A percentile compares a stretch with the other conserved stretches of the same genome.
phyloP scores from a whole-genome alignment of 768 basidiomycete genomes.

The Tylopilus rubrobrunneus region DNA sequence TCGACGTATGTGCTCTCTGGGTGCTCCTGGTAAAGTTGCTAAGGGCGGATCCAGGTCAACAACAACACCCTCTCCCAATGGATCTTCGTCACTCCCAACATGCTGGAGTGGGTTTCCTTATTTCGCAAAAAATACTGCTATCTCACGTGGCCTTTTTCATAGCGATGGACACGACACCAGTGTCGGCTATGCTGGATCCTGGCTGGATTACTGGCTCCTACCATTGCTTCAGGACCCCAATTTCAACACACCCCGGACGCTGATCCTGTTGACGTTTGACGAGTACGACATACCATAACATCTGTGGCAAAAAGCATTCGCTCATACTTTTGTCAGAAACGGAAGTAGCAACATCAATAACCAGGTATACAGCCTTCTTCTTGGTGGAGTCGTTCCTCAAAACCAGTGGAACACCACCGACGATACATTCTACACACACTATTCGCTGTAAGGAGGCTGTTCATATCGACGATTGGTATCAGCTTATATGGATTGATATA shows the following conservation, averaged over 20 bases:
- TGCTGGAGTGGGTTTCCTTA: conserved; percentile 28
- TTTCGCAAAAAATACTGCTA: not conserved
- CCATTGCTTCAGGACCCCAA: not conserved
- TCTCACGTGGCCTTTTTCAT: conserved; percentile 7
- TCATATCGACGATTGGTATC: not conserved
- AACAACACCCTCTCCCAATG: conserved; percentile 52
- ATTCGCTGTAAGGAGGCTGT: conserved; percentile 36
- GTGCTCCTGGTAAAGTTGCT: not conserved
- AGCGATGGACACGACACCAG: conserved; percentile 62
- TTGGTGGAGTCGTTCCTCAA: conserved; percentile 44
- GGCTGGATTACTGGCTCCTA: conserved; percentile 41
- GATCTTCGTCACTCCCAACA: conserved; percentile 61
- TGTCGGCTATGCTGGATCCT: conserved; percentile 42
- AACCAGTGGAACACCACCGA: conserved; percentile 43
- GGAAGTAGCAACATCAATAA: conserved; percentile 40
- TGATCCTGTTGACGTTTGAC: not conserved
- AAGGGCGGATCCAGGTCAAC: conserved; percentile 14
- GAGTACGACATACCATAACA: not conserved
- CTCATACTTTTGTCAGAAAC: conserved; percentile 11
- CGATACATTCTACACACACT: conserved; percentile 56
- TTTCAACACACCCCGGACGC: not conserved
- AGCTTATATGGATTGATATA: conserved; percentile 4
- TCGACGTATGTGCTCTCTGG: not conserved
- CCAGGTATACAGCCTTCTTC: conserved; percentile 40
- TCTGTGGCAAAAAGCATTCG: conserved; percentile 20